Base-by-base conservation (phyloP, 2,329 filamentous ascomycete species). In the Xylariales sp. region DNA sequence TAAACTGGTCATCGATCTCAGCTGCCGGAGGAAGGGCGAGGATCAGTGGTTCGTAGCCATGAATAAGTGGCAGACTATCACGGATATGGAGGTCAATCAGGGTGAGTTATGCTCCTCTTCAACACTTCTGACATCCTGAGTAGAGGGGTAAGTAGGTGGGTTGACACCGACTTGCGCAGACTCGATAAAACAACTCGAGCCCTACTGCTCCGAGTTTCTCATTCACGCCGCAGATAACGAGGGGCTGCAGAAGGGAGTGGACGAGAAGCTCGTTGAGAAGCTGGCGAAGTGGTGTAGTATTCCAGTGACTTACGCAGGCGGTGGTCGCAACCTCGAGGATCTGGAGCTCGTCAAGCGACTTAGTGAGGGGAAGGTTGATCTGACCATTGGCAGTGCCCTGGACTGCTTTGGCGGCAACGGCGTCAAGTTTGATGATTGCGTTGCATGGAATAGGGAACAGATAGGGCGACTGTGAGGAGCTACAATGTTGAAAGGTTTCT, bases 1-100 rank as follows among this genome's bases (percentile, higher is more conserved):
- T 36, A 93, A 87, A 64, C 79, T 98, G 36, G 91, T 98, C 51
- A 90, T 98, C 60, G 93, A 98, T 59, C 76, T 98, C 18, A 95
- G 89, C 64, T 98, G 93, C 60, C 81, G 93, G 38, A 75, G 82
- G 44, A 83, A 82, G 46, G 85, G 75, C 27, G 69, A 73, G 3
- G 72, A 83, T 42, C 83, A 71, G 28, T 98, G 93, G 93, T 89
- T 86, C 56, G 93, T 98, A n/a, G 91, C 93, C 42, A 98, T 95
- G 84, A 88, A 98, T 65, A 95, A 95, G 63, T 98, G 93, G 93
- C 93, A 97, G 72, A 95, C 88, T 1, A 84, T 97, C 42, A 97
- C 93, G 2, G 88, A 96, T 56, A 95, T 95, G 82, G 88, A 96
- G 60, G 81, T 98, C 50, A 91, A 84, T 49, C 73, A 86, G 73